Evolutionary conservation across 768 basidiomycete species (phyloP), one percentile per base, ranked within the genome.

Genomic region (Rhodotorula taiwanensis): DNA sequence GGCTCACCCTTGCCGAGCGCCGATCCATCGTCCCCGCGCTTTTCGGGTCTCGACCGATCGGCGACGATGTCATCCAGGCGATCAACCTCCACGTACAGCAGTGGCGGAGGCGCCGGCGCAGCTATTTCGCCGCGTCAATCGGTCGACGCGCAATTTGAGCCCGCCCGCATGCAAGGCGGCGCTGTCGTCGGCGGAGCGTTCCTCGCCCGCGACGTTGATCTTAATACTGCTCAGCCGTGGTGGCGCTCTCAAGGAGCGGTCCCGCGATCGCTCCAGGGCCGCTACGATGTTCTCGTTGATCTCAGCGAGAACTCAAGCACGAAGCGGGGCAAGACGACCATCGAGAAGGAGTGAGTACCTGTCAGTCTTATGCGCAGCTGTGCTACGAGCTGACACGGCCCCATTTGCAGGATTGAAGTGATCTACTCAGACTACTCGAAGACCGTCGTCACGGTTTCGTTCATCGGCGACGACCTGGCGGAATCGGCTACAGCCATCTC

Each of bases 181-280:
- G 8, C 25, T 2, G 11, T 16, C 25, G 45, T 10, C n/a, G 10
- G 7, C 10, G 55, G 51, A 5, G 34, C 30, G 23, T 62, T 43
- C 54, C 50, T 52, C 48, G 62, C 62, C 18, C 39, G 34, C 20
- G 63, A 64, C 23, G 2, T 64, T 41, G 63, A 64, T 39, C 57
- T 64, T 20, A 52, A 51, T 11, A 36, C 41, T 14, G 57, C 39
- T 15, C 53, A 50, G 42, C 33, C 58, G 28, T 64, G 63, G 63
- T 64, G 63, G 63, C 54, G 63, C 27, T 18, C 36, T 3, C 21
- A 27, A 20, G 48, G 45, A 11, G 57, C 42, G 7, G 47, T 58
- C 18, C 63, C 64, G 13, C 3, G 30, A 18, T 44, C 53, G n/a
- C 44, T 60, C n/a, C 21, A 27, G 43, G 23, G 30, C 15, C 43